Base-by-base conservation (phyloP, 2,329 filamentous ascomycete genomes). In the Calonectria pauciramosa region DNA sequence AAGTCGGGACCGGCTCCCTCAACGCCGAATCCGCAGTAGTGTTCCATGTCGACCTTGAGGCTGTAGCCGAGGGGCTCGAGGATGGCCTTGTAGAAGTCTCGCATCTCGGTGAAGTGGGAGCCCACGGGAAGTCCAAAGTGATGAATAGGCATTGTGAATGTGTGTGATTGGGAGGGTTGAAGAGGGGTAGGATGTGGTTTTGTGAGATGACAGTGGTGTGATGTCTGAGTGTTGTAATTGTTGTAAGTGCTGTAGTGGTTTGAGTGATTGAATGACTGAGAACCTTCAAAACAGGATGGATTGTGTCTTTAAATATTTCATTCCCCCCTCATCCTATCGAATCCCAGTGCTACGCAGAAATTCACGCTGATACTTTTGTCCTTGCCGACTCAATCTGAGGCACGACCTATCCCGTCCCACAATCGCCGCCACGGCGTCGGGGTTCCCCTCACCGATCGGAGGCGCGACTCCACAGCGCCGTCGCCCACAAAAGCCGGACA, bases 41-140 rank as follows among this genome's bases (percentile, higher is more conserved):
- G 68, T 30, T 70, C 65, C 7, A 49, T 74, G 30, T 80, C 78
- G 18, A 80, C 68, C 32, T 73, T 68, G 68, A 82, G 67, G 3
- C 76, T 72, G 64, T 82, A 82, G 47, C 80, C 80, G 3, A 82
- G 75, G 7, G 80, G 80, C 1, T 76, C 71, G 66, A 82, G 80
- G 7, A 80, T 65, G 59, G 80, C 78, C 38, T 77, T 79, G 75
- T 82, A 82, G 41, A 82, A 82, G 76, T 82, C 79, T 0, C 80
- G 79, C 80, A 82, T 82, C 52, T 77, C 76, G 49, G 36, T 65
- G 71, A 78, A 82, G 77, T 81, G 73, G 11, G 80, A 71, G 51
- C 80, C 80, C 34, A 77, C 75, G 26, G 80, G 69, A 63, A 82
- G 74, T 34, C 74, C 75, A 32, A 82, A 51, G 72, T 82, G 80